Percentiles rank a stretch among this genome's conserved stretches.
Evolutionary conservation across 371 early-diverging fungal genomes (phyloP).

Genomic region (Mucor sp.): DNA sequence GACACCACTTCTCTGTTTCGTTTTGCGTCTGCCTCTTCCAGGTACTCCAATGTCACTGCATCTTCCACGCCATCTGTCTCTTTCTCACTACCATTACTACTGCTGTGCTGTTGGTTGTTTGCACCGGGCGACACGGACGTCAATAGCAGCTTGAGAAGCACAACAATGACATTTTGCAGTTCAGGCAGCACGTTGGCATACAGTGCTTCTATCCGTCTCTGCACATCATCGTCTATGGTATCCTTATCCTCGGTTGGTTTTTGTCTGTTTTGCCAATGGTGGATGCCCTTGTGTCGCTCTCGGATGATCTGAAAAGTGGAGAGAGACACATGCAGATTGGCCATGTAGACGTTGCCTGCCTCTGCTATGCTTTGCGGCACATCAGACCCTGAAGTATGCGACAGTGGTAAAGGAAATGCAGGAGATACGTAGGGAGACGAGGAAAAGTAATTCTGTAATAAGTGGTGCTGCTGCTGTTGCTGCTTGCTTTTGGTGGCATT

Average conservation of each 20-base stretch:
- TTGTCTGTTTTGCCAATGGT: conserved; percentile 28
- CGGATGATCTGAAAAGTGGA: conserved; percentile 59
- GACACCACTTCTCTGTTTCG: conserved; percentile 77
- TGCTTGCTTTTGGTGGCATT: neutral
- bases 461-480: neutral
- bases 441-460: neutral
- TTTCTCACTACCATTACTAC: neutral
- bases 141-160: conserved; percentile 45
- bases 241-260: neutral
- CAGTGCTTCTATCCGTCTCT: neutral
- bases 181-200: conserved; percentile 43
- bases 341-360: conserved; percentile 57
- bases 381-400: conserved; percentile 9
- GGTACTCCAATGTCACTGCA: neutral
- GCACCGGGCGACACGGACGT: conserved; percentile 25
- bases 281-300: conserved; percentile 49
- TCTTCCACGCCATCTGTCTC: neutral
- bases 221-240: neutral
- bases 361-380: conserved; percentile 63
- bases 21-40: conserved; percentile 53
- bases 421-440: neutral
- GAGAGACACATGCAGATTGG: conserved; percentile 64
- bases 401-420: conserved; percentile 1
- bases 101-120: neutral
- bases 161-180: conserved; percentile 47